Evolutionary conservation across 306 rosid species (phyloP).

Genomic region (Senna tora): DNA sequence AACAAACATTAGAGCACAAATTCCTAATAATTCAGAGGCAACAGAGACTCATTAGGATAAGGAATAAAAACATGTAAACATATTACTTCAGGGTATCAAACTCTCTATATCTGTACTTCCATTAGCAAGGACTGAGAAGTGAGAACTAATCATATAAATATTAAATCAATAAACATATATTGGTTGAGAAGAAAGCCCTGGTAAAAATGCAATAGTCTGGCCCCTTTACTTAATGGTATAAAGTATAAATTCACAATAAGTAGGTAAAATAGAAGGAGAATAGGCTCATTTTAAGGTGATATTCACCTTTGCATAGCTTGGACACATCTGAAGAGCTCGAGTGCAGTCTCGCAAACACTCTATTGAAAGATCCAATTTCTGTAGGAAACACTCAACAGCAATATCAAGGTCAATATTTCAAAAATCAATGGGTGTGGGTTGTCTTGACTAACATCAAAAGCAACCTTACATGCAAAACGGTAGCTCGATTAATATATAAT

Average conservation of each 20-base stretch:
- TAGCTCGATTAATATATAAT: conserved; percentile 80
- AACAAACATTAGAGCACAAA: conserved; percentile 17
- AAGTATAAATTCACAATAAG: background rate
- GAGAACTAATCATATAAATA: background rate
- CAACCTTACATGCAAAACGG: conserved; percentile 69
- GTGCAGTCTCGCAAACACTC: conserved; percentile 77
- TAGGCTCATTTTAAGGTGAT: conserved; percentile 14
- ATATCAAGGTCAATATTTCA: conserved; percentile 28
- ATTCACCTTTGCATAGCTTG: conserved; percentile 77
- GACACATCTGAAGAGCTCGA: conserved; percentile 73
- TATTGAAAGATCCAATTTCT: conserved; percentile 71
- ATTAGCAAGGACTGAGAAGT: background rate
- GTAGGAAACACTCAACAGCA: conserved; percentile 23
- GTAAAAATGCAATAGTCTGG: background rate
- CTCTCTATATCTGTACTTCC: background rate
- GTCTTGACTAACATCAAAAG: background rate
- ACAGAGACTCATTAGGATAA: conserved; percentile 18
- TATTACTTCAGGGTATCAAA: conserved; percentile 16
- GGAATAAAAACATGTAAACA: conserved; percentile 24
- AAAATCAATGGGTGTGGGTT: background rate
- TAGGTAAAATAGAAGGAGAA: background rate
- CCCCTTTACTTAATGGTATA: conserved; percentile 3
- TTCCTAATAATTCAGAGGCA: conserved; percentile 8
- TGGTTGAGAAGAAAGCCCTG: background rate
- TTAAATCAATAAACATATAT: background rate